Base-by-base conservation (phyloP, 495 filamentous ascomycete species). In the Hyphodiscus hymeniophilus region DNA sequence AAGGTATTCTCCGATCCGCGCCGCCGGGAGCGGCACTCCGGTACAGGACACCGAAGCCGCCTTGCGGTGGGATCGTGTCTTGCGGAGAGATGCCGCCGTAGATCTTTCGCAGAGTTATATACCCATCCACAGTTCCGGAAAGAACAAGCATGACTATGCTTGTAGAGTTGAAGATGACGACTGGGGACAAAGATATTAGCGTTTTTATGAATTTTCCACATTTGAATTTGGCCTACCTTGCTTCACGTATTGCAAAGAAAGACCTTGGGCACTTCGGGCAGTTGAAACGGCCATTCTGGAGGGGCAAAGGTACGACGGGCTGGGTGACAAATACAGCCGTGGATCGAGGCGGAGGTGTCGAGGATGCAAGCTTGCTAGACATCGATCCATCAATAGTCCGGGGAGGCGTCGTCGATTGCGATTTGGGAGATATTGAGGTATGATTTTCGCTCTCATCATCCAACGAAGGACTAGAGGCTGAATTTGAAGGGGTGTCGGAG, bases 221-320 rank as follows among this genome's bases (percentile, higher is more conserved):
- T n/a, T n/a, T n/a, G n/a, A n/a, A 28, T 28, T 28, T 5, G 4
- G 13, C 39, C 2, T n/a, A 50, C 47, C 38, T 42, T 50, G 32
- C 30, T 35, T 43, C 42, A 0, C n/a, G 26, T 0, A 23, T n/a
- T 2, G 3, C 2, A 3, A 17, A n/a, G 48, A 50, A 50, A 15
- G 17, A 44, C 31, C 48, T 24, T 20, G 48, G 48, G 30, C 48
- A 50, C 3, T 39, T 12, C 2, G 48, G 39, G 20, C 48, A 50
- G 21, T 23, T 28, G 24, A 50, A 38, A 2, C 13, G 48, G 23
- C 39, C 40, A 10, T 45, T 22, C 11, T 10, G 18, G 4, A 36
- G 38, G 28, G 21, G 17, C 22, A 18, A 11, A 23, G 32, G 30
- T 8, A 34, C 43, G 18, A 30, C 30, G 30, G n/a, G 8, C 43